Base-by-base conservation (phyloP, 768 basidiomycete species). In the Tylopilus rubrobrunneus region DNA sequence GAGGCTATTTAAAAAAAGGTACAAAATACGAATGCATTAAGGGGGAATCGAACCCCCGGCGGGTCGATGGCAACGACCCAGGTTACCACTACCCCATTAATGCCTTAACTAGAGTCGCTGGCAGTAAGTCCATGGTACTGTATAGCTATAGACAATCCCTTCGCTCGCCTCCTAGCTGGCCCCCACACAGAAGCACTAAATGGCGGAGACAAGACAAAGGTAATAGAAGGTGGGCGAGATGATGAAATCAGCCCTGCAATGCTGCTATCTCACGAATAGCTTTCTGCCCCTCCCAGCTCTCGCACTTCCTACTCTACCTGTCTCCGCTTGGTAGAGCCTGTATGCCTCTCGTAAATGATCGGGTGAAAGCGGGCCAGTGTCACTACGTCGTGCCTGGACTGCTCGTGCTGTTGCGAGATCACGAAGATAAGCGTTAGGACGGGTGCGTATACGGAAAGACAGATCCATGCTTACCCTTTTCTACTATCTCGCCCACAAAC, bases 331-430 rank as follows among this genome's bases (percentile, higher is more conserved):
- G 63, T 94, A 96, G 61, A 83, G 73, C 27, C 89, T 75, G 63
- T 96, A 93, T 1, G 93, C 93, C 66, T 94, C 92, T 6, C 93
- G 86, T 11, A 96, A 74, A 67, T 96, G 90, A 60, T 93, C 91
- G 0, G 93, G 93, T 1, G 89, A 84, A 23, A 96, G 72, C 1
- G 93, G 87, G 0, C 93, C 93, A 7, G 75, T 76, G 31, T 92
- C 90, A 3, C 84, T 80, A 19, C 87, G 76, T 29, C 85, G 79
- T 21, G 74, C 73, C 69, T 95, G 92, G 0, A 89, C 86, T 6
- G 79, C 76, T 9, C 91, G 87, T 21, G 91, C 92, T 93, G 52
- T 34, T 14, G 19, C 12, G 29, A 5, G 23, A 27, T 40, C 1
- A 11, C 34, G 23, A 36, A 23, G 28, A 27, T 33, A 27, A 0